Conservation (phyloP, 306 rosid species). For the Castanea crenata region DNA sequence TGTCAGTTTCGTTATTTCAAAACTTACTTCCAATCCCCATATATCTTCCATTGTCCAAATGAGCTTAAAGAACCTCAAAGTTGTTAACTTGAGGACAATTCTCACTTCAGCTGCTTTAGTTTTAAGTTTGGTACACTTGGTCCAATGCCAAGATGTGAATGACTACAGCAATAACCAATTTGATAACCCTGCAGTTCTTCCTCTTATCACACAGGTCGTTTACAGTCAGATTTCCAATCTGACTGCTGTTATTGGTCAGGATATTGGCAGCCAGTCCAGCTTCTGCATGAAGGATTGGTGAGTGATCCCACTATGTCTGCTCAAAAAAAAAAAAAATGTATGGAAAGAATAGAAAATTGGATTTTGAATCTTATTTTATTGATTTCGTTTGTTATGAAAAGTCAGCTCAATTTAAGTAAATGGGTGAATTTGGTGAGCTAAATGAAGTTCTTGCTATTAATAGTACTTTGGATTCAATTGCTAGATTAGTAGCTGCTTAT, state of each 20-base stretch:
- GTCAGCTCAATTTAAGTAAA: neutral
- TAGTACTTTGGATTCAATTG: neutral
- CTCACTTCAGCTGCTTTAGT: slow-evolving; percentile 28
- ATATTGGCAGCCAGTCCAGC: slow-evolving; percentile 47
- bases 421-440: neutral
- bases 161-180: slow-evolving; percentile 46
- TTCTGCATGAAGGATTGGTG: slow-evolving; percentile 83
- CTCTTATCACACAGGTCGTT: slow-evolving; percentile 57
- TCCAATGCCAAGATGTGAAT: slow-evolving; percentile 48
- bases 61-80: slow-evolving; percentile 29
- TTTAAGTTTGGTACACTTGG: slow-evolving; percentile 37
- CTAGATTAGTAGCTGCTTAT: neutral
- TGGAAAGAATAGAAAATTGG: neutral
- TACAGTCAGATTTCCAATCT: slow-evolving; percentile 62
- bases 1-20: neutral
- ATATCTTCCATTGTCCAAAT: slow-evolving; percentile 3
- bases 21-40: neutral
- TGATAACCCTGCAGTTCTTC: slow-evolving; percentile 64
- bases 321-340: neutral
- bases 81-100: slow-evolving; percentile 3
- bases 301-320: slow-evolving; percentile 25
- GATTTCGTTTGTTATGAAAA: neutral
- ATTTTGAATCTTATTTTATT: neutral
- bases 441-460: neutral
- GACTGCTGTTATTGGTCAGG: slow-evolving; percentile 50